Evolutionary conservation across 2,329 filamentous ascomycete species (phyloP).

Genomic region (Pestalotiopsis sp.): DNA sequence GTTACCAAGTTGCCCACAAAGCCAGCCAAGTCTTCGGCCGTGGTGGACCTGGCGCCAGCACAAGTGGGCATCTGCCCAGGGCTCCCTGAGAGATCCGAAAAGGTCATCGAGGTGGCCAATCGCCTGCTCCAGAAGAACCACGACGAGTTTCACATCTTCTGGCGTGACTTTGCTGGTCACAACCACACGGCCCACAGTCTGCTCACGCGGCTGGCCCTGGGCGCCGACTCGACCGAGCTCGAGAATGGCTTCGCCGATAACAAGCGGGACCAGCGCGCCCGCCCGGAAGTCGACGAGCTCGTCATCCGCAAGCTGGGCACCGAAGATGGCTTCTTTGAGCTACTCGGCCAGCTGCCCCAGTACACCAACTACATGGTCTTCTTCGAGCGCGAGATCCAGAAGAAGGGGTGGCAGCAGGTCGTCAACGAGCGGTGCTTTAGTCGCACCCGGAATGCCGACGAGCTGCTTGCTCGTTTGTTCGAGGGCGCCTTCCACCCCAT

Average conservation of each 20-base stretch:
- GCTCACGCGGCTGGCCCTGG: constrained; percentile 31
- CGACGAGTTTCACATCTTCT: constrained; percentile 34
- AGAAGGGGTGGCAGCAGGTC: constrained; percentile 55
- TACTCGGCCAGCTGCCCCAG: constrained; percentile 17
- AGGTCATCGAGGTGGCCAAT: constrained; percentile 22
- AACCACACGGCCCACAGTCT: constrained; percentile 36
- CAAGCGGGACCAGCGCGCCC: constrained; percentile 26
- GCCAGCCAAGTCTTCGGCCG: background rate
- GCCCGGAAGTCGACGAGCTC: constrained; percentile 22
- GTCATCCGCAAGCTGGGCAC: constrained; percentile 22
- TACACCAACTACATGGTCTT: constrained; percentile 66
- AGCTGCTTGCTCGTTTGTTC: constrained; percentile 53
- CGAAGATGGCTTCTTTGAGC: constrained; percentile 24
- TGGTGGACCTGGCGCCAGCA: background rate
- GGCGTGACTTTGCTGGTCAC: constrained; percentile 26
- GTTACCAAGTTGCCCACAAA: background rate
- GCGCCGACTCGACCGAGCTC: constrained; percentile 28
- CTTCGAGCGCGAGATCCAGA: constrained; percentile 63
- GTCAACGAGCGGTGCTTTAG: constrained; percentile 65
- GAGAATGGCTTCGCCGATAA: constrained; percentile 29
- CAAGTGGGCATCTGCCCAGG: constrained; percentile 5
- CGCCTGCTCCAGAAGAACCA: constrained; percentile 33
- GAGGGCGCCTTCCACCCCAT: constrained; percentile 66
- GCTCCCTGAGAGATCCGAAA: constrained; percentile 4
- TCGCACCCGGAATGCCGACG: constrained; percentile 56